Conservation (phyloP, 495 filamentous ascomycete genomes). For the Penicillium goetzii region DNA sequence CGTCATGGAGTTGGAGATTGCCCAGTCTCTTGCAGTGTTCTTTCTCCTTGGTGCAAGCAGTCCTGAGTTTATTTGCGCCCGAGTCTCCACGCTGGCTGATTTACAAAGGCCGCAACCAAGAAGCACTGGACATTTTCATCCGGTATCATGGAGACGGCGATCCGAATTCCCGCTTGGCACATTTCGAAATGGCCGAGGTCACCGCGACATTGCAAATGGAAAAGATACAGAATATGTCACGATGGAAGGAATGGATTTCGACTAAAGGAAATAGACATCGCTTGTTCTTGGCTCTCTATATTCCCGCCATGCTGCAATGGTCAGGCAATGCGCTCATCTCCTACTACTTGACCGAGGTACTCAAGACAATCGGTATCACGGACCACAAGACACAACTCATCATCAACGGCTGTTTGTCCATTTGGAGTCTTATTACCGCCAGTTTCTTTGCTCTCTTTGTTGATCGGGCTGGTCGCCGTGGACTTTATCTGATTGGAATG, state of each 20-base stretch:
- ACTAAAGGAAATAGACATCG: constrained; percentile 71
- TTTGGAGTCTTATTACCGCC: constrained; percentile 31
- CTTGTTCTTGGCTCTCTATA: constrained; percentile 56
- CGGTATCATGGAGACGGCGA: constrained; percentile 35
- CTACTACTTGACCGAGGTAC: constrained; percentile 61
- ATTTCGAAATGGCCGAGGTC: constrained; percentile 38
- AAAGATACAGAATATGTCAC: constrained; percentile 30
- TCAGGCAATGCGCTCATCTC: constrained; percentile 57
- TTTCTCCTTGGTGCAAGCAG: constrained; percentile 45
- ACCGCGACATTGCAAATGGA: constrained; percentile 34
- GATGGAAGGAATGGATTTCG: constrained; percentile 58
- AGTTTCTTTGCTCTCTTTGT: constrained; percentile 59
- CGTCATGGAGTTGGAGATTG: constrained; percentile 51
- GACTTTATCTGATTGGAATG: constrained; percentile 61
- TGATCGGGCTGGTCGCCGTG: constrained; percentile 62
- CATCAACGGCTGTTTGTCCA: constrained; percentile 35
- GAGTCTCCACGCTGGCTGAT: constrained; percentile 53
- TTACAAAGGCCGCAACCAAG: constrained; percentile 36
- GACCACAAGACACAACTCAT: constrained; percentile 50
- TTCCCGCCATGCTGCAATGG: constrained; percentile 45
- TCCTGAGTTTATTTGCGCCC: constrained; percentile 45
- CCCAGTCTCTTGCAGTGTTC: constrained; percentile 47
- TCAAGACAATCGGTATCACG: constrained; percentile 58
- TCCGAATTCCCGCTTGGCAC: constrained; percentile 21
- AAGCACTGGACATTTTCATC: constrained; percentile 41